Evolutionary conservation across 1,284 basidiomycete genomes (phyloP).

Genomic region (Omphalotus olearius): DNA sequence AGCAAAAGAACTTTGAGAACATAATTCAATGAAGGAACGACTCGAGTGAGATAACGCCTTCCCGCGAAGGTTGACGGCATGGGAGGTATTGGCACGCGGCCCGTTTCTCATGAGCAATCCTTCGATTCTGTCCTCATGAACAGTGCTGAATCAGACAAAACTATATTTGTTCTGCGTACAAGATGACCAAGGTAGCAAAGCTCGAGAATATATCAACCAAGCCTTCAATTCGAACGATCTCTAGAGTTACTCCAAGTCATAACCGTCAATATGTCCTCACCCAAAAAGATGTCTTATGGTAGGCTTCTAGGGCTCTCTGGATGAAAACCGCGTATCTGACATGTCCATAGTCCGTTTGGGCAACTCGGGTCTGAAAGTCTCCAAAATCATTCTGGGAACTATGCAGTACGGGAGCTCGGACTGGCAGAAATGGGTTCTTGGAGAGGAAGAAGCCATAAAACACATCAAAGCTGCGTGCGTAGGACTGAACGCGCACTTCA

Average conservation of each 20-base stretch:
- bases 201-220: neutral
- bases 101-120: too few species aligned
- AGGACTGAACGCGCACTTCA: neutral
- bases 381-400: slow-evolving; percentile 46
- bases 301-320: neutral
- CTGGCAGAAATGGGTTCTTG: slow-evolving; percentile 53
- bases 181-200: too few species aligned
- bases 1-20: too few species aligned
- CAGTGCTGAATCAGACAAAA: too few species aligned
- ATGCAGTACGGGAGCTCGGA: slow-evolving; percentile 44
- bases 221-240: neutral
- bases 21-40: too few species aligned
- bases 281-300: slow-evolving; percentile 4
- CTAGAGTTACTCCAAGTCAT: neutral
- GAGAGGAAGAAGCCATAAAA: slow-evolving; percentile 52
- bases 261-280: neutral
- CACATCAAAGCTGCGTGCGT: slow-evolving; percentile 51
- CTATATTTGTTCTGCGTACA: too few species aligned
- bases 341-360: slow-evolving; percentile 38
- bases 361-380: slow-evolving; percentile 48
- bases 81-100: too few species aligned
- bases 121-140: too few species aligned
- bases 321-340: neutral
- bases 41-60: too few species aligned
- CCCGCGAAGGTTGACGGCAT: too few species aligned